Base-by-base conservation (phyloP, 2,329 filamentous ascomycete genomes). In the Mollisiaceae sp. region DNA sequence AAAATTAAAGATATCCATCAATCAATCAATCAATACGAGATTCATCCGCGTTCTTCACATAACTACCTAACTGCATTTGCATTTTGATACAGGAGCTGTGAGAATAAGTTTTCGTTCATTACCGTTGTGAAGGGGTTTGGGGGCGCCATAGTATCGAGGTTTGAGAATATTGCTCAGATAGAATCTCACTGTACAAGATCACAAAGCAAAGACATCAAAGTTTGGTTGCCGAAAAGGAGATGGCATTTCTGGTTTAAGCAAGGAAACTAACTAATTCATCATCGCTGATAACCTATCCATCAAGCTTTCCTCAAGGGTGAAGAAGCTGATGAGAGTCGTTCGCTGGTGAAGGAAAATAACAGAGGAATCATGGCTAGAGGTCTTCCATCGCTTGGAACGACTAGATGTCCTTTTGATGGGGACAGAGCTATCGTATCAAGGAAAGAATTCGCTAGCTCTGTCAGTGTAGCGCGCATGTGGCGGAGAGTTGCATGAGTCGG, bases 151-250 rank as follows among this genome's bases (percentile, higher is more conserved):
- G n/a, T n/a, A 39, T 39, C 14, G 36, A 39, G 36, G 36, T 39
- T 14, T 39, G 36, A 39, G 8, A 39, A 39, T 39, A 39, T 39
- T 14, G 14, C n/a, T n/a, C n/a, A n/a, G n/a, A n/a, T n/a, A n/a
- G n/a, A n/a, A n/a, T n/a, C n/a, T n/a, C n/a, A n/a, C n/a, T n/a
- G n/a, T n/a, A n/a, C n/a, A n/a, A n/a, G 6, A 32, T 3, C 27
- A 32, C 27, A 32, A 32, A 32, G 6, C 27, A 32, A 32, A 14
- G 12, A 54, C 24, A 6, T 18, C 6, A 32, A 4, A 18, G 14
- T 54, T 54, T 54, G 50, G 50, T 54, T 35, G 24, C 50, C 50
- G 50, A 54, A 54, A 54, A 54, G 24, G 22, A 54, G 20, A 54
- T 54, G 24, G 50, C 50, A 54, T 54, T 54, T 54, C 50, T 54